Conservation (phyloP, 2,329 filamentous ascomycete genomes). For the Fusarium miscanthi region DNA sequence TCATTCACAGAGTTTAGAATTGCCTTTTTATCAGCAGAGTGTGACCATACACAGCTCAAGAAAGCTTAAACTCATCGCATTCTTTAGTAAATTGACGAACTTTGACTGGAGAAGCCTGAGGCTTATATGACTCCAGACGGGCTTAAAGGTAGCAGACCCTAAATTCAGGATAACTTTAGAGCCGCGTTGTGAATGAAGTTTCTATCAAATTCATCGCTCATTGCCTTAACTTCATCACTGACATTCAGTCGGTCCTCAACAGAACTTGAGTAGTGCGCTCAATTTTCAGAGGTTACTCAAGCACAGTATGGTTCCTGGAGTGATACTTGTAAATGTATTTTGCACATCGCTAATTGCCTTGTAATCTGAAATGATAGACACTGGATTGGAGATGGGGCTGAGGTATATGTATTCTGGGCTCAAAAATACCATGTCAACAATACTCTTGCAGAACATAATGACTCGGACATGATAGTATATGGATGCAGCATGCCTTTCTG, state of each 20-base stretch:
- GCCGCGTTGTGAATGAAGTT: not conserved
- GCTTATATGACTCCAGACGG: accelerated
- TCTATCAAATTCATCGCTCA: accelerated
- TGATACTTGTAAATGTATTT: not conserved
- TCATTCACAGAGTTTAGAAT: not conserved
- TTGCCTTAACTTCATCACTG: not conserved
- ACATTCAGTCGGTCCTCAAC: not conserved
- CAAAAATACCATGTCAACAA: not conserved
- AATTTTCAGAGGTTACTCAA: accelerated
- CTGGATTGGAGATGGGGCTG: accelerated
- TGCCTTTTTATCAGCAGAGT: not conserved
- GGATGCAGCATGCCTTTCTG: not conserved
- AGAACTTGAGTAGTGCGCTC: accelerated
- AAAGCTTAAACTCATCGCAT: not conserved
- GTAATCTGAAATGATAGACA: too few species aligned
- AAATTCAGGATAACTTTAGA: not conserved
- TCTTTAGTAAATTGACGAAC: accelerated
- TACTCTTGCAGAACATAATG: accelerated
- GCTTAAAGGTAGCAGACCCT: not conserved
- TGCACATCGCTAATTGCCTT: not conserved
- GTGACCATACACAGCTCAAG: too few species aligned
- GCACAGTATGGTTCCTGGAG: accelerated
- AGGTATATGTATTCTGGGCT: not conserved
- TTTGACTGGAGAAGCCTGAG: not conserved
- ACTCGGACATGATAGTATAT: accelerated